phyloP scores from a whole-genome alignment of 1,139 yeast species.

The Yamadazyma dushanensis region DNA sequence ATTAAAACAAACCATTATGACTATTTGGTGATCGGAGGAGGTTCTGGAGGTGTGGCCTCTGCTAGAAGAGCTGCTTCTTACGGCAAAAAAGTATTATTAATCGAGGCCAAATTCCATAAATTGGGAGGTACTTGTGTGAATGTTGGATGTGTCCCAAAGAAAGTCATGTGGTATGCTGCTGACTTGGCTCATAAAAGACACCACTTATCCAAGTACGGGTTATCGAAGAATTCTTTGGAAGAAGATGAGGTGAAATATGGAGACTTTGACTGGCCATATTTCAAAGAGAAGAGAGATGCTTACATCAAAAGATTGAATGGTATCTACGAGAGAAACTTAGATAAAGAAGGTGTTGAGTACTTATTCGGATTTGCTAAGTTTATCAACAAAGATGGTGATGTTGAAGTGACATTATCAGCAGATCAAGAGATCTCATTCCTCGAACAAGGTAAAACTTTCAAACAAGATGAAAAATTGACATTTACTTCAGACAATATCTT shows the following conservation, averaged over 20 bases:
- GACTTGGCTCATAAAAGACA: conserved; percentile 76
- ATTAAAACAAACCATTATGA: conserved; percentile 63
- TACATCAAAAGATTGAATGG: conserved; percentile 86
- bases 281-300: conserved; percentile 89
- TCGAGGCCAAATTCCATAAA: conserved; percentile 66
- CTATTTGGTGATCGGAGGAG: conserved; percentile 96
- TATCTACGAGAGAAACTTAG: conserved; percentile 83
- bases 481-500: conserved; percentile 81
- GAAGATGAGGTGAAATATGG: conserved; percentile 52
- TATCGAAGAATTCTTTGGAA: conserved; percentile 43
- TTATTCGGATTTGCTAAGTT: conserved; percentile 88
- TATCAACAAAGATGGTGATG: conserved; percentile 59
- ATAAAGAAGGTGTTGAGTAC: conserved; percentile 84
- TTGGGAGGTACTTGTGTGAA: conserved; percentile 99
- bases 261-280: conserved; percentile 74
- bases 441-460: conserved; percentile 25
- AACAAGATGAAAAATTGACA: conserved; percentile 53
- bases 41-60: conserved; percentile 99
- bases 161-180: conserved; percentile 97
- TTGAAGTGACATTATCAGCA: conserved; percentile 63
- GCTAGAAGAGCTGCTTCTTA: conserved; percentile 94
- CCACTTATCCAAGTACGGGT: conserved; percentile 82
- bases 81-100: conserved; percentile 82
- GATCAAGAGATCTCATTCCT: conserved; percentile 43
- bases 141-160: conserved; percentile 98